A percentile compares a stretch with the other conserved stretches of the same genome.
phyloP scores from a whole-genome alignment of 176 grass and related monocot species.

The Oryza punctata region DNA sequence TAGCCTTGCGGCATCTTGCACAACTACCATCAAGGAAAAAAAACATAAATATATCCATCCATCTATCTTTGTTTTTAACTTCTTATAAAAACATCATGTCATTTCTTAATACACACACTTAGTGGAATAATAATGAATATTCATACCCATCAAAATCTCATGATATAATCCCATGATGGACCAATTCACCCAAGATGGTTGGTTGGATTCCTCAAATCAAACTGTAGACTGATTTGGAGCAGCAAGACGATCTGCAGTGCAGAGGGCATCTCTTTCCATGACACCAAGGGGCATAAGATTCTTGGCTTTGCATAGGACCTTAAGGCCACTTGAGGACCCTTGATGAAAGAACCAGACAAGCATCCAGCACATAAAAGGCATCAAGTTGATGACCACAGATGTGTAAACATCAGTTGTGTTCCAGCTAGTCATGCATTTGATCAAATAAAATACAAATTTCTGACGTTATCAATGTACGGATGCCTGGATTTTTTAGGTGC shows the following conservation, averaged over 20 bases:
- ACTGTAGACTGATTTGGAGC: not conserved
- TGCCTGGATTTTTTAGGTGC: not conserved
- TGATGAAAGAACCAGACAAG: conserved; percentile 2
- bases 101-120: no score
- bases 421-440: conserved; percentile 20
- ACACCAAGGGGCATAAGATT: conserved; percentile 29
- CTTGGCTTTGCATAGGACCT: conserved; percentile 2
- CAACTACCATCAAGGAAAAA: no score
- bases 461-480: conserved; percentile 8
- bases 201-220: not conserved
- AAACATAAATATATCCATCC: no score
- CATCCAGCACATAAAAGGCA: not conserved
- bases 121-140: not conserved
- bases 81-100: no score
- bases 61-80: no score
- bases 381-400: not conserved
- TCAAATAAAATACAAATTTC: not conserved
- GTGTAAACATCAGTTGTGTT: conserved; percentile 2
- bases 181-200: not conserved
- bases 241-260: not conserved
- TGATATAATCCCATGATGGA: not conserved
- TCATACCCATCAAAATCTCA: not conserved
- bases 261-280: not conserved
- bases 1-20: no score
- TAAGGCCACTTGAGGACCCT: not conserved